These are phyloP conservation scores for Aegilops longissima DNA, from an alignment of 176 grass and related monocot species.

Conservation along the genomic window DNA sequence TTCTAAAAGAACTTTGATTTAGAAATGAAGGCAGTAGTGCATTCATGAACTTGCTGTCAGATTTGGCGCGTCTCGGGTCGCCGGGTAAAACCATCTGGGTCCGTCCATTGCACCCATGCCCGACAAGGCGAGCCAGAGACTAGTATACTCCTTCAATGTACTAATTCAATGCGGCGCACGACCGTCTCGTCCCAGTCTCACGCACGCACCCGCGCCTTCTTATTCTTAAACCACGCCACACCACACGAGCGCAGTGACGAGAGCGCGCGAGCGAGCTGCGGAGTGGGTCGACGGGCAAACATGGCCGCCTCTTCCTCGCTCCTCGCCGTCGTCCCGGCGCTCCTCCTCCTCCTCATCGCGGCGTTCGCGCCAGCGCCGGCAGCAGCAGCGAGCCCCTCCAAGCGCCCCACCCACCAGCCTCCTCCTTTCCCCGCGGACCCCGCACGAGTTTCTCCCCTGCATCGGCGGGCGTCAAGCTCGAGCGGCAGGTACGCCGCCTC, in stretches of 20 bases:
- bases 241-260: not conserved
- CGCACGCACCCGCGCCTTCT: not conserved
- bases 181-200: too few species aligned
- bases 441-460: not conserved
- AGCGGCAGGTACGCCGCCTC: not conserved
- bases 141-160: not conserved
- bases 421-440: not conserved
- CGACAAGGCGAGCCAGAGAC: not conserved
- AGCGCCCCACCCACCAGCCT: not conserved
- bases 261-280: not conserved
- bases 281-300: not conserved
- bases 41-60: not conserved
- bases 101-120: not conserved
- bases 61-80: not conserved
- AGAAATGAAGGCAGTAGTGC: too few species aligned
- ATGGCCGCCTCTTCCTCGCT: slow-evolving; percentile 14
- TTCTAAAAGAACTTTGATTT: too few species aligned
- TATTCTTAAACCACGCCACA: not conserved
- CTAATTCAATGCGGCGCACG: not conserved
- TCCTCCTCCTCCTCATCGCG: slow-evolving; percentile 21
- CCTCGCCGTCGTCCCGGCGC: not conserved
- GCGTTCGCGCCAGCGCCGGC: not conserved
- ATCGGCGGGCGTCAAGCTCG: not conserved
- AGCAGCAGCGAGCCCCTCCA: not conserved
- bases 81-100: not conserved